Evolutionary conservation across 768 basidiomycete genomes (phyloP), one percentile per base, ranked within the genome.

Genomic region (Hemileccinum impolitum): DNA sequence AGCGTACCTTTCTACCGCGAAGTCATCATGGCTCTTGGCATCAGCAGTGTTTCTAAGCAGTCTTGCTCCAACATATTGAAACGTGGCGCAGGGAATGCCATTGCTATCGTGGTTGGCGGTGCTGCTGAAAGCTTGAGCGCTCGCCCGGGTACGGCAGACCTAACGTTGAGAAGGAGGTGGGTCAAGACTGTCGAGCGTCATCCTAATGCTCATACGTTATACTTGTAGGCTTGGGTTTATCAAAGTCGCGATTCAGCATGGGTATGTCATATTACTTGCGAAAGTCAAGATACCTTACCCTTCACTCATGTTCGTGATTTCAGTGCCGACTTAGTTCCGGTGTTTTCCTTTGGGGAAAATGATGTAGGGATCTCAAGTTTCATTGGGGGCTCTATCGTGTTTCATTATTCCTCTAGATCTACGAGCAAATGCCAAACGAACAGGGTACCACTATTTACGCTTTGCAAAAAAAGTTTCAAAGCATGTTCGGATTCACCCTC

Each of bases 341-440:
- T 97, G 3, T 98, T 99, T 63, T 94, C 92, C 6, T 99, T 99
- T 59, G 96, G 96, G 12, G 96, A 99, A 74, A 98, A 98, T 65
- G 96, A 98, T 67, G 94, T 94, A 53, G 9, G 62, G 81, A 76
- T 39, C 12, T 35, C 26, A 7, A 14, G 17, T 42, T 45, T 19
- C 47, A 28, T 17, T 12, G 5, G n/a, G 41, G 12, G 31, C 40
- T 6, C 26, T 10, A 1, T 6, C 32, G 37, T 35, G 30, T 19
- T 57, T 47, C 36, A 10, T 37, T 39, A 7, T 44, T 26, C 34
- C 3, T 44, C 6, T 60, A 97, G 94, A 96, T 99, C 44, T 99
- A 91, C 60, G 79, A 94, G 54, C 95, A 99, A 72, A 88, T 98
- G 85, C 87, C 93, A 2, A 99, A 97, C 62, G 84, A 93, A 60